These are phyloP conservation scores for Pestalotiopsis sp. DNA, from an alignment of 2,329 filamentous ascomycete species.

Conservation along the genomic window DNA sequence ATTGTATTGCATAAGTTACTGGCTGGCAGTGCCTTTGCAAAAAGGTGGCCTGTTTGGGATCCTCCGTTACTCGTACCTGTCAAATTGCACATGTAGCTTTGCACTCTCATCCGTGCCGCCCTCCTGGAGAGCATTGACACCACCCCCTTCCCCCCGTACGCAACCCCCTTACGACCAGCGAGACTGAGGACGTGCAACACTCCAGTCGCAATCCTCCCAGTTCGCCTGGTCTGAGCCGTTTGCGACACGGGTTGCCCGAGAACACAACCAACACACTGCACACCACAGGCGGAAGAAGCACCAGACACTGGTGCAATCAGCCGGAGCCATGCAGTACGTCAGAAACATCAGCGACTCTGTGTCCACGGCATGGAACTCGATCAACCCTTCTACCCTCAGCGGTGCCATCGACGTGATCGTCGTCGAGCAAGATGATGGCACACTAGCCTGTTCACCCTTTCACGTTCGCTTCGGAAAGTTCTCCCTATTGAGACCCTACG, in stretches of 20 bases:
- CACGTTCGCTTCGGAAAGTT: slow-evolving; percentile 99
- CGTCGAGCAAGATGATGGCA: slow-evolving; percentile 92
- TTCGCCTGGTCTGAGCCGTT: neutral
- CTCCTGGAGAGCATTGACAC: neutral
- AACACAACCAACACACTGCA: neutral
- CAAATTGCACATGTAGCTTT: neutral
- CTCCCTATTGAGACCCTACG: slow-evolving; percentile 88
- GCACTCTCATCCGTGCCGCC: neutral
- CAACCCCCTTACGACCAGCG: neutral
- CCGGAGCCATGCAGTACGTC: slow-evolving; percentile 87
- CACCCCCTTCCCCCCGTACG: neutral
- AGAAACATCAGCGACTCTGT: slow-evolving; percentile 93
- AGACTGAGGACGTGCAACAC: neutral
- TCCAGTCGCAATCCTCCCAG: neutral
- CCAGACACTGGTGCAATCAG: neutral
- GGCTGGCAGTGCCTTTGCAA: neutral
- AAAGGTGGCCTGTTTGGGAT: neutral
- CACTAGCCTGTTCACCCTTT: slow-evolving; percentile 90
- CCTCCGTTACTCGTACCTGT: neutral
- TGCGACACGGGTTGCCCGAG: neutral
- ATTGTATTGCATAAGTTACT: neutral
- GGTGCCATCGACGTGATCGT: slow-evolving; percentile 99
- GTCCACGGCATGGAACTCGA: slow-evolving; percentile 98
- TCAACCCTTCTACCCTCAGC: slow-evolving; percentile 96
- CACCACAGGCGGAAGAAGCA: neutral